phyloP scores from a whole-genome alignment of 257 asterid genomes.

The Nicotiana tomentosiformis region DNA sequence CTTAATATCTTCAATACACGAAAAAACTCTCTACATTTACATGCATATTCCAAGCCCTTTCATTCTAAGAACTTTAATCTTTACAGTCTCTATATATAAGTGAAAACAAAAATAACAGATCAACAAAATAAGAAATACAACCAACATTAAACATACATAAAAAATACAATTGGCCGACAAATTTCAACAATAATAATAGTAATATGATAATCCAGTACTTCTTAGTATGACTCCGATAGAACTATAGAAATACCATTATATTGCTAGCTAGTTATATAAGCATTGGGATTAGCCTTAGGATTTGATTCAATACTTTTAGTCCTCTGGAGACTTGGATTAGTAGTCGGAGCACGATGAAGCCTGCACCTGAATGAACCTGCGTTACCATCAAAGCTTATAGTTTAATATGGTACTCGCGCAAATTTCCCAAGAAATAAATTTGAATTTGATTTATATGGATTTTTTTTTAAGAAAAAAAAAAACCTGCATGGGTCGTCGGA shows the following conservation, averaged over 20 bases:
- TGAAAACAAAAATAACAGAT: background rate
- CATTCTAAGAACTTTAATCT: background rate
- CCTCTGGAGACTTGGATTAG: constrained; percentile 35
- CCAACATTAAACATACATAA: background rate
- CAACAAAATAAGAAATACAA: background rate
- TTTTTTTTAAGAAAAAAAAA: constrained; percentile 20
- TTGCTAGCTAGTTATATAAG: background rate
- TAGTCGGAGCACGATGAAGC: constrained; percentile 49
- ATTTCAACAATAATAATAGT: background rate
- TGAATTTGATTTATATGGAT: background rate
- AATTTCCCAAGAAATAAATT: background rate
- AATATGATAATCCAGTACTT: background rate
- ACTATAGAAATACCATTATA: background rate
- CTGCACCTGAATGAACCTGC: constrained; percentile 38
- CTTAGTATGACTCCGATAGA: background rate
- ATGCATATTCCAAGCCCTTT: background rate
- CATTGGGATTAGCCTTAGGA: background rate
- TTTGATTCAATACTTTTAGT: constrained; percentile 49
- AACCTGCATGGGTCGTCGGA: constrained; percentile 76
- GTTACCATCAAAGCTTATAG: background rate
- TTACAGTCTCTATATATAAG: background rate
- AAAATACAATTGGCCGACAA: background rate
- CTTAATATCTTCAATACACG: background rate
- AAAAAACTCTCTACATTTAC: background rate
- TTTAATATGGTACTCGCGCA: background rate